phyloP scores from a whole-genome alignment of 192 early-diverging fungal genomes.

The Radiomyces spectabilis region DNA sequence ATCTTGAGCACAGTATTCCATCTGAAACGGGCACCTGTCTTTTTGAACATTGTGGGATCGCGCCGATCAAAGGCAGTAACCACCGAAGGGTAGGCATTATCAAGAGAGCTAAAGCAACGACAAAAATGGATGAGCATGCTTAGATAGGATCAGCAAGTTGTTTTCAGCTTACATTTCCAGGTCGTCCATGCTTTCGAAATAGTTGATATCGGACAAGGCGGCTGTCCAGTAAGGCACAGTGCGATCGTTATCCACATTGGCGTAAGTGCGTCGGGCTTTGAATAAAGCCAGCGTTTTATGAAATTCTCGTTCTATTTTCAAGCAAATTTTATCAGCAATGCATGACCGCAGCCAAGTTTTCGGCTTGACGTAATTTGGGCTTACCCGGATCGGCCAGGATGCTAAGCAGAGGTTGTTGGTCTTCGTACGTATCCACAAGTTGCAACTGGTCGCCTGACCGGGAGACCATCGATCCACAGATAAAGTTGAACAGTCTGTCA shows the following conservation, averaged over 20 bases:
- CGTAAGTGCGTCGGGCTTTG: conserved; percentile 34
- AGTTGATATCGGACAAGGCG: conserved; percentile 36
- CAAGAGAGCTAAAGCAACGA: conserved; percentile 17
- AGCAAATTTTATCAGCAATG: no score
- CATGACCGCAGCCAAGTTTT: no score
- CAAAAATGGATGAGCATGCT: background rate
- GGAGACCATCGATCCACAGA: conserved; percentile 32
- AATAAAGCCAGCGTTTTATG: conserved; percentile 34
- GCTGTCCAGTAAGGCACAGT: conserved; percentile 59
- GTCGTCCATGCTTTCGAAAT: conserved; percentile 29
- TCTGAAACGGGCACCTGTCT: background rate
- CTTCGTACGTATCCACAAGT: conserved; percentile 25
- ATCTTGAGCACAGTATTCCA: conserved; percentile 6
- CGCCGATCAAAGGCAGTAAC: conserved; percentile 27
- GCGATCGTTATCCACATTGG: conserved; percentile 42
- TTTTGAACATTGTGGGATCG: background rate
- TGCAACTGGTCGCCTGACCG: conserved; percentile 48
- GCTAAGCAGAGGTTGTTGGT: conserved; percentile 28
- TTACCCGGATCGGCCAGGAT: conserved; percentile 34
- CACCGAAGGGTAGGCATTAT: conserved; percentile 21
- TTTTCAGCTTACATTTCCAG: conserved; percentile 35
- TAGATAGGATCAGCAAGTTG: background rate
- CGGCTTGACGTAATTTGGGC: background rate
- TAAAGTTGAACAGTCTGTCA: conserved; percentile 30
- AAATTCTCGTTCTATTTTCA: conserved; percentile 2